Base-by-base conservation (phyloP, 2,329 filamentous ascomycete species). In the Paraconiothyrium brasiliense region DNA sequence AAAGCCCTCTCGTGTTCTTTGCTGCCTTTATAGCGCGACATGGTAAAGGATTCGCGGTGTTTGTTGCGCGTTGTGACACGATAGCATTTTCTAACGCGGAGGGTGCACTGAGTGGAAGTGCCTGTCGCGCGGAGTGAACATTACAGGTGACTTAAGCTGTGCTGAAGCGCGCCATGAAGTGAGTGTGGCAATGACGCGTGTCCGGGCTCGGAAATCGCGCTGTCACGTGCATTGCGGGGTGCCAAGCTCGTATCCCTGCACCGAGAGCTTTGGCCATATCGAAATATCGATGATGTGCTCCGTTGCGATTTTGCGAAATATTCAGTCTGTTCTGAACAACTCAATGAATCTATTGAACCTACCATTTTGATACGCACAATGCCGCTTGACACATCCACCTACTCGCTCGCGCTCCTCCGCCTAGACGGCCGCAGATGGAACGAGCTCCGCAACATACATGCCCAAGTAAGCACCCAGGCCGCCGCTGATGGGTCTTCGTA, bases 331-430 rank as follows among this genome's bases (percentile, higher is more conserved):
- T 6, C 27, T 30, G 27, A 30, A 30, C 27, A 30, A 30, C 27
- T 30, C 6, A 4, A 30, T 30, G 27, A 1, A 30, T 30, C 27
- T 30, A 6, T 11, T 13, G 13, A 4, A 14, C 16, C 6, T 46
- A 41, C 10, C 4, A 8, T 22, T 30, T 0, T 14, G 52, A 6
- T 34, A 20, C 34, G 11, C 62, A 69, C 55, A 69, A 97, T 97
- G 94, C 94, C 94, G 61, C 92, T 98, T 78, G 94, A 97, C 81
- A 97, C 93, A 8, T 94, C 92, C 13, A 93, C 92, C 55, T 98
- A 97, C 84, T 89, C 89, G 54, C 88, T 97, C 64, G 93, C 93
- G 64, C 90, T 95, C 58, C 79, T 86, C 57, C 84, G 84, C 66
- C 80, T 86, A 59, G 84, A 86, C 69, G 84, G 94, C 91, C 90